phyloP scores from a whole-genome alignment of 371 early-diverging fungal genomes.

The Mucor saturninus region DNA sequence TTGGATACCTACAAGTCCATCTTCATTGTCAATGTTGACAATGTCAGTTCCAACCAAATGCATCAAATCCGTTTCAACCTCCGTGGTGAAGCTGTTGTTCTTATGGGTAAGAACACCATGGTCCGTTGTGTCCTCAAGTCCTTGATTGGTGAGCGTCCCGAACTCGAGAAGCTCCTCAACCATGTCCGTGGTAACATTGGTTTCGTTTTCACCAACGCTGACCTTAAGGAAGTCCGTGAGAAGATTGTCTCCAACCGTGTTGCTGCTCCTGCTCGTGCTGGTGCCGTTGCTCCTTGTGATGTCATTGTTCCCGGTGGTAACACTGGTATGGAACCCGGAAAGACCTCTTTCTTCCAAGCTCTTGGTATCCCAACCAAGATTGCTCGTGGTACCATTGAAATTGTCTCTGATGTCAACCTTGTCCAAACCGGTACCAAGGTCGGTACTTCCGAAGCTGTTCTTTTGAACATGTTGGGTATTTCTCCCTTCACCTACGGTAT shows the following conservation, averaged over 20 bases:
- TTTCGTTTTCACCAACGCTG: slow-evolving; percentile 99
- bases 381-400: slow-evolving; percentile 99
- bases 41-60: slow-evolving; percentile 99
- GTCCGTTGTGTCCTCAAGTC: slow-evolving; percentile 96
- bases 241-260: slow-evolving; percentile 94
- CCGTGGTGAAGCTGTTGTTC: slow-evolving; percentile 91
- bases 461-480: slow-evolving; percentile 99
- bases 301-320: slow-evolving; percentile 97
- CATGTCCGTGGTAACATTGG: slow-evolving; percentile 97
- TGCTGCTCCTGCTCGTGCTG: slow-evolving; percentile 98
- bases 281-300: slow-evolving; percentile 97
- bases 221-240: slow-evolving; percentile 95
- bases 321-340: slow-evolving; percentile 99
- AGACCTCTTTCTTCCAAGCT: slow-evolving; percentile 99
- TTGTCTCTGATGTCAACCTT: slow-evolving; percentile 94
- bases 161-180: slow-evolving; percentile 86
- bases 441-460: slow-evolving; percentile 98
- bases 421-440: slow-evolving; percentile 94
- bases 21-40: slow-evolving; percentile 99
- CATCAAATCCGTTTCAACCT: slow-evolving; percentile 97
- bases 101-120: slow-evolving; percentile 99
- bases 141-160: slow-evolving; percentile 80
- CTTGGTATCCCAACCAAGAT: slow-evolving; percentile 99
- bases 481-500: slow-evolving; percentile 99
- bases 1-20: slow-evolving; percentile 84